These are phyloP conservation scores for Albugo laibachii DNA, from an alignment of 352 stramenopile species.

Conservation along the genomic window DNA sequence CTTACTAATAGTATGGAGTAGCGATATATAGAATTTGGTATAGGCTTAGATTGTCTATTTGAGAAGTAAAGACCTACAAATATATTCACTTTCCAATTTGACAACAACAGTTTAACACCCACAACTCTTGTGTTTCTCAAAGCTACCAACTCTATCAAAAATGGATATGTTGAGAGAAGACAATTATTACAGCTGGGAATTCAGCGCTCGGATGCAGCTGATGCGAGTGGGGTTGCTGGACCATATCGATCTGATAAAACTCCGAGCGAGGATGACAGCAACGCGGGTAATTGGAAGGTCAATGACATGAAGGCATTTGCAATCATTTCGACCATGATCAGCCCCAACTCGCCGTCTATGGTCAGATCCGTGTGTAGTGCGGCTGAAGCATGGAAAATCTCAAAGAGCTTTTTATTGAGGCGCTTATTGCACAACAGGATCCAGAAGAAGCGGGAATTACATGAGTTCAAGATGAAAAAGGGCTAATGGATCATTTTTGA, in stretches of 20 bases:
- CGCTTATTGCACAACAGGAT: slow-evolving; percentile 8
- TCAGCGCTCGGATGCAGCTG: background rate
- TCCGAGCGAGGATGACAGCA: background rate
- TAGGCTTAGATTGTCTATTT: too few relatives aligned
- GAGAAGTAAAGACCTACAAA: too few relatives aligned
- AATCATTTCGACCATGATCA: slow-evolving; percentile 1
- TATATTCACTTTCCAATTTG: too few relatives aligned
- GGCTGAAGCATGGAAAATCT: slow-evolving; percentile 5
- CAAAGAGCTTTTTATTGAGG: slow-evolving; percentile 10
- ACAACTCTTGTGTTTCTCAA: too few relatives aligned
- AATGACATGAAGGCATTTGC: background rate
- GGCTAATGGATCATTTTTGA: slow-evolving; percentile 7
- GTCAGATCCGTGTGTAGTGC: slow-evolving; percentile 1
- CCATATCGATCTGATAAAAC: slow-evolving; percentile 2
- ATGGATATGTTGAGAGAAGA: too few relatives aligned
- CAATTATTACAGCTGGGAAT: background rate
- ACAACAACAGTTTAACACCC: too few relatives aligned
- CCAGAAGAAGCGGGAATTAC: slow-evolving; percentile 7
- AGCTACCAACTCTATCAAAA: too few relatives aligned
- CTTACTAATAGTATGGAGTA: too few relatives aligned
- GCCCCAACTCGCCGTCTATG: slow-evolving; percentile 4
- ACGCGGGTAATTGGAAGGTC: slow-evolving; percentile 1
- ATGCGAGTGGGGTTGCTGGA: background rate
- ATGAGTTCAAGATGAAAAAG: slow-evolving; percentile 5
- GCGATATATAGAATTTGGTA: too few relatives aligned